Conservation (phyloP, 2,329 filamentous ascomycete genomes). For the Akanthomyces lecanii region DNA sequence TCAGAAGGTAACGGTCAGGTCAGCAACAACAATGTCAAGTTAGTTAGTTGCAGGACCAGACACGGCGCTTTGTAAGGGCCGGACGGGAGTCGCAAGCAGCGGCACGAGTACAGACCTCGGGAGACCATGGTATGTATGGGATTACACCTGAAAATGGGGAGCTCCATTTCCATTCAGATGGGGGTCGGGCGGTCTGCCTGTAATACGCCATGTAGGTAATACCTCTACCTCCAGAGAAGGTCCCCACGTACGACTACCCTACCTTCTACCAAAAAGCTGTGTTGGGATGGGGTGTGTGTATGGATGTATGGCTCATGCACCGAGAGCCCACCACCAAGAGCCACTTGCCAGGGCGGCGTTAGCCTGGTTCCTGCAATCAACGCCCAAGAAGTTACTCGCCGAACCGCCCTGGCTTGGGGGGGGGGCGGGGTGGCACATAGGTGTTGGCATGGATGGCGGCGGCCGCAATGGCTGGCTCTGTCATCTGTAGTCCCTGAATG, state of each 20-base stretch:
- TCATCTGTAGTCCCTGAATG: neutral
- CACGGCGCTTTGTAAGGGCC: slow-evolving; percentile 8
- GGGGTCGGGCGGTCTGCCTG: slow-evolving; percentile 14
- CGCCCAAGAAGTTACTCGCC: slow-evolving; percentile 2
- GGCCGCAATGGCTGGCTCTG: neutral
- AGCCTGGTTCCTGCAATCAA: slow-evolving; percentile 13
- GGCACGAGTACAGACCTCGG: slow-evolving; percentile 15
- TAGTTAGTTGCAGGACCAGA: neutral
- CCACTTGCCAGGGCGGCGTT: neutral
- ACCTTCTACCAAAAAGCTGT: slow-evolving; percentile 11
- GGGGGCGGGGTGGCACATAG: neutral
- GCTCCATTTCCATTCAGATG: slow-evolving; percentile 13
- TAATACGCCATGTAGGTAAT: slow-evolving; percentile 15
- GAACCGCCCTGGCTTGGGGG: neutral
- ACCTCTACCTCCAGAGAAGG: slow-evolving; percentile 5
- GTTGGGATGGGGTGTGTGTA: slow-evolving; percentile 10
- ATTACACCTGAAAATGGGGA: slow-evolving; percentile 17
- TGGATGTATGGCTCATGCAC: slow-evolving; percentile 3
- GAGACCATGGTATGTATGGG: neutral
- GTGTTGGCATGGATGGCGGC: neutral
- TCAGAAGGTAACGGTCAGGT: slow-evolving; percentile 4
- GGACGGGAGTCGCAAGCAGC: slow-evolving; percentile 4
- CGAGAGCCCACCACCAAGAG: neutral
- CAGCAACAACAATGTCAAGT: slow-evolving; percentile 10
- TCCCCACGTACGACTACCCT: slow-evolving; percentile 11